A percentile compares a stretch with the other conserved stretches of the same genome.
These are phyloP conservation scores for Endogone sp. DNA, from an alignment of 192 early-diverging fungal genomes.

Conservation along the genomic window DNA sequence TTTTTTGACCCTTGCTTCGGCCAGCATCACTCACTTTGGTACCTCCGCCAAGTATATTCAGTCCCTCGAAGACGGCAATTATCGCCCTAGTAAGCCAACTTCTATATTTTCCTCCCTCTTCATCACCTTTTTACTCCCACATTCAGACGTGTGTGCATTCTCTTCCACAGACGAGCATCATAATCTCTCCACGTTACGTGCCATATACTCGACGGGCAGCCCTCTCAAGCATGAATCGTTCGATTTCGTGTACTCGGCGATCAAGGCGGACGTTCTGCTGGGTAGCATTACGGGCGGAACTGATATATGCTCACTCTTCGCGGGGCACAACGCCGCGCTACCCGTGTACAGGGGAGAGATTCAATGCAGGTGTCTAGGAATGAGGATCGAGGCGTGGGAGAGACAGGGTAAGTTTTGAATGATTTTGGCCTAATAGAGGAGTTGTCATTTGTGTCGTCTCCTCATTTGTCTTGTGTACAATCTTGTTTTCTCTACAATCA, in stretches of 20 bases:
- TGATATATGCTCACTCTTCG: slow-evolving; percentile 96
- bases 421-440: slow-evolving; percentile 14
- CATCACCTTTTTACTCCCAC: no score
- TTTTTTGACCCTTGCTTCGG: background rate
- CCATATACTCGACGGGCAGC: slow-evolving; percentile 92
- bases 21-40: slow-evolving; percentile 85
- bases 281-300: slow-evolving; percentile 98
- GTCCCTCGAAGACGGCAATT: slow-evolving; percentile 70
- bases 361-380: slow-evolving; percentile 87
- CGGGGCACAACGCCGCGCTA: slow-evolving; percentile 82
- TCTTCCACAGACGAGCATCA: slow-evolving; percentile 39
- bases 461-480: slow-evolving; percentile 1
- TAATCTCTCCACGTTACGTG: slow-evolving; percentile 58
- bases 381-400: slow-evolving; percentile 93
- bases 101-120: background rate
- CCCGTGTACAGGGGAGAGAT: slow-evolving; percentile 95
- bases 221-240: slow-evolving; percentile 90
- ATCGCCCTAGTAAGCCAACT: slow-evolving; percentile 49
- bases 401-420: slow-evolving; percentile 37
- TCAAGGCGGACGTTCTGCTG: slow-evolving; percentile 83
- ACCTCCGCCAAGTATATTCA: slow-evolving; percentile 96
- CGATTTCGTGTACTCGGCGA: slow-evolving; percentile 84
- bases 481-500: slow-evolving; percentile 3
- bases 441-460: background rate
- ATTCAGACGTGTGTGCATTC: background rate